Percentiles rank a stretch among this genome's conserved stretches.
Evolutionary conservation across 768 basidiomycete genomes (phyloP).

Genomic region (Grammothele lineata): DNA sequence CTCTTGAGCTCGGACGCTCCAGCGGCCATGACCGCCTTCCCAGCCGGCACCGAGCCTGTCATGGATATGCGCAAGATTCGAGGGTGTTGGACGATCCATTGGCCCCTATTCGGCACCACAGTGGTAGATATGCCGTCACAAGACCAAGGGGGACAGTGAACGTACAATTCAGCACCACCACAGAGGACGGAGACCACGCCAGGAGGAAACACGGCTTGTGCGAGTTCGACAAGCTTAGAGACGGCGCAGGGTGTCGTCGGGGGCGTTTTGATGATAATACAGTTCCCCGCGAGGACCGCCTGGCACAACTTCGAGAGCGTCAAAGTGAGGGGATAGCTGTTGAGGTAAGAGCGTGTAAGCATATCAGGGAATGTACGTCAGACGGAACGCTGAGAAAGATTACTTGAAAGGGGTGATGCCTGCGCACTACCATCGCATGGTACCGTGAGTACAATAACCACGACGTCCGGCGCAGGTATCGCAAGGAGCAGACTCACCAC

Average conservation of each 20-base stretch:
- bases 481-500: no score
- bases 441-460: no score
- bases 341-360: neutral
- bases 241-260: constrained; percentile 4
- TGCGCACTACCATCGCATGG: no score
- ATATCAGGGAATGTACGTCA: neutral
- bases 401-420: constrained; percentile 6
- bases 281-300: constrained; percentile 10
- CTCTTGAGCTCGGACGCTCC: constrained; percentile 4
- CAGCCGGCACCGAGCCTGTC: constrained; percentile 7
- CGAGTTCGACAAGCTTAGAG: constrained; percentile 8
- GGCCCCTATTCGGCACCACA: neutral
- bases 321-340: constrained; percentile 7
- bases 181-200: constrained; percentile 10
- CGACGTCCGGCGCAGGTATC: no score
- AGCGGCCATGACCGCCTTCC: constrained; percentile 5
- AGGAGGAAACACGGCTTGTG: constrained; percentile 9
- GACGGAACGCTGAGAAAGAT: neutral
- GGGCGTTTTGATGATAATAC: constrained; percentile 9
- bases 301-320: constrained; percentile 5
- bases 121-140: neutral
- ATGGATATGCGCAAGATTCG: constrained; percentile 6
- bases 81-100: constrained; percentile 9
- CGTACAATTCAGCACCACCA: constrained; percentile 9
- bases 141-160: neutral